Conservation (phyloP, 2,329 filamentous ascomycete genomes). For the Apiospora phragmitis region DNA sequence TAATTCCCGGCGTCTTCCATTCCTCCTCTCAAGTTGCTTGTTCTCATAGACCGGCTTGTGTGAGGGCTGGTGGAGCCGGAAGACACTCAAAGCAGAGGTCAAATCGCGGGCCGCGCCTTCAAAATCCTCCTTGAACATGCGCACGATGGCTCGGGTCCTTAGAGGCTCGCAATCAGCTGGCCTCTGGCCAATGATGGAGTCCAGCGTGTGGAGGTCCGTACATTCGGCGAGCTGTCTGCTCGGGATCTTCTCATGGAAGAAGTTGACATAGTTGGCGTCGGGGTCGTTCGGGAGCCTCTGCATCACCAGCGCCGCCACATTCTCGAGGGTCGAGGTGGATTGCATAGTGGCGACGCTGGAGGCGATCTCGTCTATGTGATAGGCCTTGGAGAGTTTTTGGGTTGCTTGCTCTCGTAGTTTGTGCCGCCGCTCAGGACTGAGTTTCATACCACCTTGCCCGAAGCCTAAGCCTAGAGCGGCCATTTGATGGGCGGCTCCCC, state of each 20-base stretch:
- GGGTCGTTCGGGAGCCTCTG: conserved; percentile 66
- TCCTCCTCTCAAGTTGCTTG: conserved; percentile 48
- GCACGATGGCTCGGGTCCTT: conserved; percentile 73
- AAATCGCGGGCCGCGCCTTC: conserved; percentile 70
- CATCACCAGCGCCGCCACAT: conserved; percentile 72
- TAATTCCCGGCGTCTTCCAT: conserved; percentile 30
- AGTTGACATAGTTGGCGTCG: conserved; percentile 86
- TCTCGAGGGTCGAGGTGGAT: conserved; percentile 73
- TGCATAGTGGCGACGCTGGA: conserved; percentile 85
- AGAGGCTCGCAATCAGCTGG: conserved; percentile 66
- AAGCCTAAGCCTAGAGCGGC: conserved; percentile 53
- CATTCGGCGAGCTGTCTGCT: conserved; percentile 71
- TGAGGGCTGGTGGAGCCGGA: conserved; percentile 53
- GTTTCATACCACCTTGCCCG: conserved; percentile 60
- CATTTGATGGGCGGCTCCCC: conserved; percentile 42
- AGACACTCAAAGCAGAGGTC: conserved; percentile 62
- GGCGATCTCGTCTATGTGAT: conserved; percentile 79
- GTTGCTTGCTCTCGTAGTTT: conserved; percentile 80
- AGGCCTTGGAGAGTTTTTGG: conserved; percentile 74
- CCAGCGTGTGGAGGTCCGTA: conserved; percentile 66
- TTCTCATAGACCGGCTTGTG: conserved; percentile 50
- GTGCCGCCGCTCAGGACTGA: conserved; percentile 76
- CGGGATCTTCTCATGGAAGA: conserved; percentile 89
- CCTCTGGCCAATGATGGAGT: conserved; percentile 65
- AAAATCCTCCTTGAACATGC: conserved; percentile 74